Evolutionary conservation across 345 rosid genomes (phyloP), one percentile per base, ranked within the genome.

Genomic region (Populus ilicifolia): DNA sequence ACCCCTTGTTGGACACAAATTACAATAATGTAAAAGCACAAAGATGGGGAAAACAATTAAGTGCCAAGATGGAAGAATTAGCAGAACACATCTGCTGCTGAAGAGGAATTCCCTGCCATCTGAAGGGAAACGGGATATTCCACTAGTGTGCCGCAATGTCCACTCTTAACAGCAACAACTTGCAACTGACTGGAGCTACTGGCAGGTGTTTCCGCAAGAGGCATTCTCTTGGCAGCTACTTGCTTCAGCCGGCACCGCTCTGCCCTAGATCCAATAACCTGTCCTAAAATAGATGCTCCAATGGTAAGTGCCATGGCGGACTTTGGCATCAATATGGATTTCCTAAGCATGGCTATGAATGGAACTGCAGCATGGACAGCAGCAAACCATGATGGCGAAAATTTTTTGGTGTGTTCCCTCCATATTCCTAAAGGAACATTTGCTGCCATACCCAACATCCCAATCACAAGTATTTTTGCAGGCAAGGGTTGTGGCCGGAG

Each of bases 331-430:
- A 93, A 75, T 25, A 96, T 83, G 0, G 97, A 86, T 85, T 93
- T 96, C 86, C 99, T 90, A 9, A 96, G 90, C 89, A 96, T 92
- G 38, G 75, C 97, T 75, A 96, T 90, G 87, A 96, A 93, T 8
- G 99, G 99, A 81, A 93, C 98, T 33, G 98, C 98, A 9, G 97
- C 97, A 44, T 96, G 99, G 52, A 96, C 89, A 2, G 99, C 99
- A 36, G 86, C 81, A 79, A 96, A 91, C 99, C 99, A 96, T 69
- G 97, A 87, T 16, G 87, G 85, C 0, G 97, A 96, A 81, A 86
- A 93, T 62, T 96, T 93, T 70, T 87, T 77, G 6, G 99, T 92
- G 87, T 95, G 98, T 75, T 93, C 98, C 87, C 97, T 89, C 99
- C 99, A 96, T 65, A 96, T 80, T 30, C 99, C 99, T 48, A 93